Evolutionary conservation across 805 yeast genomes (phyloP).

Genomic region (Spathaspora girioi): DNA sequence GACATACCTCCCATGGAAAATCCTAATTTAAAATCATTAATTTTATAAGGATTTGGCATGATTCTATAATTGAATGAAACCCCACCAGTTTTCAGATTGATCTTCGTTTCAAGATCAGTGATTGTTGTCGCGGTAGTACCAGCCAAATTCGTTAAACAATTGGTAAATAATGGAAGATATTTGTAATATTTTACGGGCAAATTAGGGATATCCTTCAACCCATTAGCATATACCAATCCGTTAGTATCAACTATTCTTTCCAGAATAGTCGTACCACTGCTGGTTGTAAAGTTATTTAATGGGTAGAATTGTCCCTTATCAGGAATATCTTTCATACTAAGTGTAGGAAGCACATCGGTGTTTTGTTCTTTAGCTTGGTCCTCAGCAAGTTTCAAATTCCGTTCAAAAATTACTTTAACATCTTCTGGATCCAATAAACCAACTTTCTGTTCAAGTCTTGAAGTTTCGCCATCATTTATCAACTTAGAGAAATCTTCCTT

Average conservation of each 20-base stretch:
- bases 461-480: slow-evolving; percentile 53
- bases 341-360: slow-evolving; percentile 74
- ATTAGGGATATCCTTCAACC: slow-evolving; percentile 55
- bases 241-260: slow-evolving; percentile 66
- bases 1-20: slow-evolving; percentile 67
- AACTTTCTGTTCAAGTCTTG: slow-evolving; percentile 44
- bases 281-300: slow-evolving; percentile 18
- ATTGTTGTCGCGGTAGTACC: slow-evolving; percentile 75
- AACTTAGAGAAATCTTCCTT: slow-evolving; percentile 48
- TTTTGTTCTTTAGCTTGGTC: slow-evolving; percentile 72
- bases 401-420: slow-evolving; percentile 49
- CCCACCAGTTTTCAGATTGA: slow-evolving; percentile 84
- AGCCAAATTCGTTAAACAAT: slow-evolving; percentile 71
- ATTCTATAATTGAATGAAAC: slow-evolving; percentile 59
- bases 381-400: slow-evolving; percentile 58
- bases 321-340: slow-evolving; percentile 71
- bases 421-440: slow-evolving; percentile 51
- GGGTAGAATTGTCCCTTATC: slow-evolving; percentile 42
- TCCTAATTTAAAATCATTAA: slow-evolving; percentile 46
- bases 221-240: slow-evolving; percentile 75
- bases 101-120: slow-evolving; percentile 81
- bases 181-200: slow-evolving; percentile 63
- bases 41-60: slow-evolving; percentile 50
- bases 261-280: slow-evolving; percentile 30
- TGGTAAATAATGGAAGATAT: slow-evolving; percentile 72